These are phyloP conservation scores for Backusella tarrabulga DNA, from an alignment of 192 early-diverging fungal species.

Conservation along the genomic window DNA sequence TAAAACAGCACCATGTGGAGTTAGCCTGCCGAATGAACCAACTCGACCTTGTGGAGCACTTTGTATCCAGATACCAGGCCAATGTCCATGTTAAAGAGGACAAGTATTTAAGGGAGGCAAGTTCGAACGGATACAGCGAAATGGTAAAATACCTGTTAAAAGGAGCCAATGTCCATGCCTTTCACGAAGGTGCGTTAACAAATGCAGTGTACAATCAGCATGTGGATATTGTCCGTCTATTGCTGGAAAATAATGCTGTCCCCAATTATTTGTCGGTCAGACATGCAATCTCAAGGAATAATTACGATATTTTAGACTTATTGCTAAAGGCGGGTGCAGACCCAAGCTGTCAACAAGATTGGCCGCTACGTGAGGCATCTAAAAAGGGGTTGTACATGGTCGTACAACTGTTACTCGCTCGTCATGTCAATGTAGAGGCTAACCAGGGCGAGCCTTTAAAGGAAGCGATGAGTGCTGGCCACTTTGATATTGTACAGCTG, in stretches of 20 bases:
- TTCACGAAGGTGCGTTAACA: not conserved
- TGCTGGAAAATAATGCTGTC: not conserved
- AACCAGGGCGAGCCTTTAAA: not conserved
- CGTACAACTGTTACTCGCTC: not conserved
- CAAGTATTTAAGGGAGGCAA: not conserved
- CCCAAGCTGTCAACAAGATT: not conserved
- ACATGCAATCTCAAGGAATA: not conserved
- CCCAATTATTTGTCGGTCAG: not conserved
- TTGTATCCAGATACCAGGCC: not conserved
- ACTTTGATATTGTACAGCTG: not conserved
- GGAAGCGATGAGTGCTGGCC: not conserved
- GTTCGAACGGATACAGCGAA: not conserved
- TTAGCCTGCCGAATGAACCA: not conserved
- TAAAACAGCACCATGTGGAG: not conserved
- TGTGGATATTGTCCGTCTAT: not conserved
- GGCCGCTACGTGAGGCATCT: not conserved
- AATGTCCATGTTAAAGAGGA: not conserved
- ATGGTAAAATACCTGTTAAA: not conserved
- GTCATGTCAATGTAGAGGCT: not conserved
- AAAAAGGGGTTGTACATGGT: not conserved
- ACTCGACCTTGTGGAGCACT: not conserved
- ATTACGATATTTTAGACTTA: not conserved
- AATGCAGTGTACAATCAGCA: not conserved
- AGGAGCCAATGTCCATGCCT: not conserved
- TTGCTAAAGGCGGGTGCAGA: not conserved